Evolutionary conservation across 2,329 filamentous ascomycete species (phyloP).

Genomic region (Xylogone sp.): DNA sequence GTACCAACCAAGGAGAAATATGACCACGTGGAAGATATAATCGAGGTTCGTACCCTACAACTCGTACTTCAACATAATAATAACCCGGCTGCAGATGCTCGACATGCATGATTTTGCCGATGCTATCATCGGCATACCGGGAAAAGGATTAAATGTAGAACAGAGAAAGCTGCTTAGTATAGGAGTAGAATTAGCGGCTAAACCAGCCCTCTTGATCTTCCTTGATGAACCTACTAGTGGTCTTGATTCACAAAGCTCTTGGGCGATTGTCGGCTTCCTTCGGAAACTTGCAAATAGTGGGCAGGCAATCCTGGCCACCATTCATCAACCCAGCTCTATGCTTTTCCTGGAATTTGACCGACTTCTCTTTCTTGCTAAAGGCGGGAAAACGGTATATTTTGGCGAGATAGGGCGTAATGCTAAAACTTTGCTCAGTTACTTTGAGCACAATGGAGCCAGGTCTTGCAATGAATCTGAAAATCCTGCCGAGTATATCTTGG

Average conservation of each 20-base stretch:
- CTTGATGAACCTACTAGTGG: slow-evolving; percentile 56
- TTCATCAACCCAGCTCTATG: slow-evolving; percentile 48
- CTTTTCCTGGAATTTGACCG: slow-evolving; percentile 53
- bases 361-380: slow-evolving; percentile 57
- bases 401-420: slow-evolving; percentile 59
- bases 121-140: slow-evolving; percentile 58
- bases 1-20: slow-evolving; percentile 72
- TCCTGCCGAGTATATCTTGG: no score
- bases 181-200: slow-evolving; percentile 50
- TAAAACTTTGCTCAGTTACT: slow-evolving; percentile 52
- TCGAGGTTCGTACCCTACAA: no score
- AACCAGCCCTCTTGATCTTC: slow-evolving; percentile 53
- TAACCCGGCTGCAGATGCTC: slow-evolving; percentile 59
- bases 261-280: slow-evolving; percentile 56
- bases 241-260: slow-evolving; percentile 57
- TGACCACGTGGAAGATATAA: slow-evolving; percentile 60
- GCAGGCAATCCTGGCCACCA: slow-evolving; percentile 48
- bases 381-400: slow-evolving; percentile 64
- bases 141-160: slow-evolving; percentile 55
- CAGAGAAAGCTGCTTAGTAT: slow-evolving; percentile 58
- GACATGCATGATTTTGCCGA: slow-evolving; percentile 62
- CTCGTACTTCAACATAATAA: no score
- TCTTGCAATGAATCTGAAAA: no score
- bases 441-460: slow-evolving; percentile 31
- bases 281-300: slow-evolving; percentile 51